Base-by-base conservation (phyloP, 2,329 filamentous ascomycete species). In the Raffaelea albimanens region DNA sequence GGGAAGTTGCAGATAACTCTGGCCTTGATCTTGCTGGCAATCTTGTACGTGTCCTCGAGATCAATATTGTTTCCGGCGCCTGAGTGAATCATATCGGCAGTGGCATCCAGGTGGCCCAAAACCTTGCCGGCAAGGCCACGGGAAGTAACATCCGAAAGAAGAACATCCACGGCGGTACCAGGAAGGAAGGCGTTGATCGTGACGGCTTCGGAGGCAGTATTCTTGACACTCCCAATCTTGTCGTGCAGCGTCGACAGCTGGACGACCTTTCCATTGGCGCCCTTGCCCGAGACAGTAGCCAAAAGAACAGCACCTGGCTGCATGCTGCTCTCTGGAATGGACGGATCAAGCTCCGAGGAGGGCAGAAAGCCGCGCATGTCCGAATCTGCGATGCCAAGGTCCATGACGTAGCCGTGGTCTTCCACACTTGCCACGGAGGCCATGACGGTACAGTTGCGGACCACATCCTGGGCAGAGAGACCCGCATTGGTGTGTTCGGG, bases 381-480 rank as follows among this genome's bases (percentile, higher is more conserved):
- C 29, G 74, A 68, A 46, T 81, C 78, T 33, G 81, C 72, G 7
- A 97, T 70, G 18, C 88, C 88, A 34, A 97, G 67, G 56, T 96
- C 88, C 88, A 98, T 95, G 48, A 97, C 79, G 49, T 93, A 76
- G 52, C 93, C 93, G 59, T 95, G 90, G 58, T 98, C 94, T 65
- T 98, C 91, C n/a, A 94, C 84, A 64, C 91, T 98, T 44, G 77
- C 67, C 22, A 98, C 83, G 0, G 89, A 84, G 2, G 89, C 91
- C 75, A 97, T 94, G 19, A 97, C 70, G 41, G 86, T 89, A 54
- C 73, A 75, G 59, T 95, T 84, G 38, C 76, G 67, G 10, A 93
- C 80, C 10, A 96, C 66, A 57, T 88, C 87, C 38, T 84, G 79
- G 55, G 79, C 76, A 3, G 76, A 71, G 20, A 98, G 70, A 1